A percentile compares a stretch with the other conserved stretches of the same genome.
These are phyloP conservation scores for Acrasis kona DNA, from an alignment of 78 protist species.

Conservation along the genomic window DNA sequence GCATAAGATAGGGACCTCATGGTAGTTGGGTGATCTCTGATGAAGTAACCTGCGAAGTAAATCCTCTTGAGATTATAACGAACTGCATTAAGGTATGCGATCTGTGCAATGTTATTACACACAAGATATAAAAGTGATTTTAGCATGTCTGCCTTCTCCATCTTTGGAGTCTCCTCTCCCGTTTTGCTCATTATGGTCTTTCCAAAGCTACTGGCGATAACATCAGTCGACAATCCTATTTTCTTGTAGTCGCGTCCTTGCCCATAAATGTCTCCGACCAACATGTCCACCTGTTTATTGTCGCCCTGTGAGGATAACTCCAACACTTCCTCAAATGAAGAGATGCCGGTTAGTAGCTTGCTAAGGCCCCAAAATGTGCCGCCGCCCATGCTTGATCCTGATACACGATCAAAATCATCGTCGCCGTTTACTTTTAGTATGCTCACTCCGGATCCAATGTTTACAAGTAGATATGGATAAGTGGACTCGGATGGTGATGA, in stretches of 20 bases:
- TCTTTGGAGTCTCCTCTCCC: background rate
- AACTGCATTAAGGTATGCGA: conserved; percentile 57
- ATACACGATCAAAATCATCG: conserved; percentile 58
- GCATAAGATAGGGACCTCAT: conserved; percentile 45
- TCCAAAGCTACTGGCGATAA: conserved; percentile 51
- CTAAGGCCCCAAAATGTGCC: conserved; percentile 88
- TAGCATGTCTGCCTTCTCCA: conserved; percentile 3
- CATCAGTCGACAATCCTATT: conserved; percentile 44
- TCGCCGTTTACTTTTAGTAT: conserved; percentile 53
- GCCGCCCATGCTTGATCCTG: conserved; percentile 89
- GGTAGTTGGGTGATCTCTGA: conserved; percentile 52
- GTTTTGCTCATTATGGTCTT: conserved; percentile 19
- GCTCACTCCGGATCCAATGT: conserved; percentile 85
- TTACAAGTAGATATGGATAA: conserved; percentile 76
- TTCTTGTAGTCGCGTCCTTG: conserved; percentile 68
- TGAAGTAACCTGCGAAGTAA: conserved; percentile 72
- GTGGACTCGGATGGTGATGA: background rate
- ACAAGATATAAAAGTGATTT: conserved; percentile 57
- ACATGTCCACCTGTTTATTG: conserved; percentile 63
- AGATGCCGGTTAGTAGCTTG: conserved; percentile 48
- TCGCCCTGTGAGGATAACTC: conserved; percentile 32
- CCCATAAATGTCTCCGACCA: conserved; percentile 94
- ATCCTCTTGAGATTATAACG: conserved; percentile 27
- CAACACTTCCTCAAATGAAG: conserved; percentile 53
- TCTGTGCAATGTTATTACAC: conserved; percentile 81